A percentile compares a stretch with the other conserved stretches of the same genome.
Evolutionary conservation across 495 filamentous ascomycete genomes (phyloP).

Genomic region (Lindgomyces ingoldianus): DNA sequence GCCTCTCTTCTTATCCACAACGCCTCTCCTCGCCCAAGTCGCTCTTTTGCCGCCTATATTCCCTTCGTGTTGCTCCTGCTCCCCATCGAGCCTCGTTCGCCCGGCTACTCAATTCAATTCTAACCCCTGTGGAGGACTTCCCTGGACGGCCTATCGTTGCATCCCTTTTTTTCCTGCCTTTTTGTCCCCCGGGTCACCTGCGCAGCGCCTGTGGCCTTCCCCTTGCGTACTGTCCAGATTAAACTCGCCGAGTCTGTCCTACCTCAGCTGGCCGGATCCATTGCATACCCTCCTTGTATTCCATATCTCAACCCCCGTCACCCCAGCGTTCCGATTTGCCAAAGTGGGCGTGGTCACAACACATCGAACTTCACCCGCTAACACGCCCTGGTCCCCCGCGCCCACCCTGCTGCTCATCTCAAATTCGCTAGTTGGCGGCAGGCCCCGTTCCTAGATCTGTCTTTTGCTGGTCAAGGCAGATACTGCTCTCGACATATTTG

Average conservation of each 20-base stretch:
- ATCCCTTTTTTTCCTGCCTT: constrained; percentile 25
- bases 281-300: constrained; percentile 9
- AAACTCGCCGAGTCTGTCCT: constrained; percentile 1
- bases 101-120: constrained; percentile 33
- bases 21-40: constrained; percentile 27
- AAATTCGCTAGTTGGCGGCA: constrained; percentile 6
- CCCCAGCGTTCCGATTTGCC: constrained; percentile 26
- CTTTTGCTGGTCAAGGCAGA: constrained; percentile 40
- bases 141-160: constrained; percentile 13
- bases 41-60: constrained; percentile 32
- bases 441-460: constrained; percentile 31
- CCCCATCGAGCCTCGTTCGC: not conserved
- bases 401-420: constrained; percentile 8
- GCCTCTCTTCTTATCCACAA: constrained; percentile 2
- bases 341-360: constrained; percentile 28
- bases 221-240: constrained; percentile 26
- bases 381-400: constrained; percentile 14
- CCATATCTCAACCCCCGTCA: constrained; percentile 25
- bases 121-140: constrained; percentile 23
- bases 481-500: constrained; percentile 32
- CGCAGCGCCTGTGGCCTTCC: constrained; percentile 19
- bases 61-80: constrained; percentile 20
- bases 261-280: not conserved
- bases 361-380: constrained; percentile 6
- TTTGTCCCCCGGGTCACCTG: constrained; percentile 30